Base-by-base conservation (phyloP, 495 filamentous ascomycete genomes). In the Astrothelium subdiscretum region DNA sequence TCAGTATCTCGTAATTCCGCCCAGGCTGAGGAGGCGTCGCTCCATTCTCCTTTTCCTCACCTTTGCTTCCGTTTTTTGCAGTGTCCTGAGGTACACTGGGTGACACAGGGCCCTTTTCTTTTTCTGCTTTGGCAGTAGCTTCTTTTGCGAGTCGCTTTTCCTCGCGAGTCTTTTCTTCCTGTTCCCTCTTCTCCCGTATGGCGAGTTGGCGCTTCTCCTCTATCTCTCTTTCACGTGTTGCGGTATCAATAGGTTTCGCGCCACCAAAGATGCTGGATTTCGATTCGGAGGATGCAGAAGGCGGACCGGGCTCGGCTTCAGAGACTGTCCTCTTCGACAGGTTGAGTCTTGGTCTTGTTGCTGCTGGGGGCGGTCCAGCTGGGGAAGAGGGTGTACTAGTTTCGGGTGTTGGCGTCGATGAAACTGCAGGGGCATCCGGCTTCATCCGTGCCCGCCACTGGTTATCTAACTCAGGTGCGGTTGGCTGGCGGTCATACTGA, bases 251-350 rank as follows among this genome's bases (percentile, higher is more conserved):
- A 12, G 91, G 91, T 58, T 83, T 82, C 42, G 91, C 91, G 60
- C 88, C 91, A 71, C 94, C 94, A 73, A 98, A 98, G 27, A 90
- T 90, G 74, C 85, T 97, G 20, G 90, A 81, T 77, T 94, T 95
- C 2, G 89, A 79, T 62, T 92, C 89, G 38, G 81, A 70, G 31
- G 75, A 70, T 18, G 85, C 72, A 13, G 78, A 75, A 31, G 79
- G 64, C 13, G 80, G 76, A 48, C 80, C 81, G 2, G 81, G 75
- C 3, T 77, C 72, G 51, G 78, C 76, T 59, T 96, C 91, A 3
- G 91, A 85, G 32, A 95, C 88, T 5, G 90, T 95, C 52, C 94
- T 85, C 79, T 97, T 97, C 61, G 83, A 72, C 15, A 96, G 84
- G 68, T 97, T 92, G 66, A 97, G 74, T 67, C 79, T 87, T 2